Evolutionary conservation across 2,329 filamentous ascomycete species (phyloP), one percentile per base, ranked within the genome.

Genomic region (Chaetomiaceae sp.): DNA sequence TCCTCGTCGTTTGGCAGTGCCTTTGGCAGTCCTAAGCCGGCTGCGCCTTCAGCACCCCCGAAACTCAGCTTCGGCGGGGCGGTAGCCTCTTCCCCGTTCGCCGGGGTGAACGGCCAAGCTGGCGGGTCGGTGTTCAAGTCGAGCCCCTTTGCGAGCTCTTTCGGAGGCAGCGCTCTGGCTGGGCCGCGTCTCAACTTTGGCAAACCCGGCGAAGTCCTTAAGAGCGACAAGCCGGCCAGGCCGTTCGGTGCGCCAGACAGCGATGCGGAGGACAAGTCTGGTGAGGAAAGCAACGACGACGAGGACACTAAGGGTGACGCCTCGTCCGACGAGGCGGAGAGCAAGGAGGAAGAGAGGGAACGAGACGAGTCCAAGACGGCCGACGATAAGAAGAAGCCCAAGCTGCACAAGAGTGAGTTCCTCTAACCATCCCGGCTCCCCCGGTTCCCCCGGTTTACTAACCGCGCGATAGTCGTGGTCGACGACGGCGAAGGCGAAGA

Each of bases 401-500:
- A 79, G 64, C 74, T 85, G 54, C 84, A 90, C 63, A 84, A 86
- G 67, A 79, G 89, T 91, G 74, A 71, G 81, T 70, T 20, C 10
- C 11, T n/a, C n/a, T n/a, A n/a, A n/a, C n/a, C 25, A 21, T 21
- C 10, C 27, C 10, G 5, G n/a, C 27, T 8, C 27, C 8, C 25
- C 11, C 21, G 11, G 14, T 6, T 9, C 8, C 27, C 10, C 18
- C 3, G 16, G 3, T 30, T 43, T 5, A 30, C 57, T 52, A 18
- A 40, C 16, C 4, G 11, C 5, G 9, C 25, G 25, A 14, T 62
- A 91, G 82, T 85, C 25, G 73, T 74, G 43, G 81, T 92, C 37
- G 87, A 95, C 66, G 92, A 94, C 47, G 92, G 92, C 51, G 92
- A 97, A 71, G 84, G 90, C 63, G 84, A 84, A 44, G 92, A 97